Conservation (phyloP, 2,329 filamentous ascomycete species). For the Trichophaea hybrida region DNA sequence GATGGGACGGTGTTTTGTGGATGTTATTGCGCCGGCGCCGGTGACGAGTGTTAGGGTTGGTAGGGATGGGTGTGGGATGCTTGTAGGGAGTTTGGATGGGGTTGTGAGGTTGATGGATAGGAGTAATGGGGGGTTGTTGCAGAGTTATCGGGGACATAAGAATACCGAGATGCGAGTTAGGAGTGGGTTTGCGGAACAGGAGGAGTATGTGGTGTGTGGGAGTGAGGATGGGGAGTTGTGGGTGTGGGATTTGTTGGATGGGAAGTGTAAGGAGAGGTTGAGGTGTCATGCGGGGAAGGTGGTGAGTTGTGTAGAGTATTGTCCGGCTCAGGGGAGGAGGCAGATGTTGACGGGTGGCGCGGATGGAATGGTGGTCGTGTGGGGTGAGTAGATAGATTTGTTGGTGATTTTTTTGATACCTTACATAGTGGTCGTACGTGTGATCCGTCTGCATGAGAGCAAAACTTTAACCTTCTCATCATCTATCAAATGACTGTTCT, state of each 20-base stretch:
- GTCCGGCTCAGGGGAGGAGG: constrained; percentile 22
- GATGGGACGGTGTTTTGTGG: constrained; percentile 26
- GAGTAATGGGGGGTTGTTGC: constrained; percentile 18
- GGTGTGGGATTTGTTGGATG: constrained; percentile 27
- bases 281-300: constrained; percentile 25
- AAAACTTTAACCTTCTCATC: too few relatives aligned
- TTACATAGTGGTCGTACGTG: too few relatives aligned
- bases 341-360: constrained; percentile 26
- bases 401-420: not conserved
- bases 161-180: constrained; percentile 25
- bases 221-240: constrained; percentile 27
- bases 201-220: constrained; percentile 26
- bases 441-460: too few relatives aligned
- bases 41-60: constrained; percentile 23
- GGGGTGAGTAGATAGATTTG: constrained; percentile 1
- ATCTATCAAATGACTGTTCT: too few relatives aligned
- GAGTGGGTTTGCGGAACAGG: constrained; percentile 23
- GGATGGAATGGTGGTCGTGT: constrained; percentile 22
- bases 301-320: constrained; percentile 23
- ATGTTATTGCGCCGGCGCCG: constrained; percentile 22
- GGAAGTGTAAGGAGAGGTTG: constrained; percentile 22
- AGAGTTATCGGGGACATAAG: constrained; percentile 25
- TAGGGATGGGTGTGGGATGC: constrained; percentile 23
- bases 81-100: constrained; percentile 25
- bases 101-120: constrained; percentile 4